A percentile compares a stretch with the other conserved stretches of the same genome.
Evolutionary conservation across 2,329 filamentous ascomycete genomes (phyloP).

Genomic region (Diplodia corticola): DNA sequence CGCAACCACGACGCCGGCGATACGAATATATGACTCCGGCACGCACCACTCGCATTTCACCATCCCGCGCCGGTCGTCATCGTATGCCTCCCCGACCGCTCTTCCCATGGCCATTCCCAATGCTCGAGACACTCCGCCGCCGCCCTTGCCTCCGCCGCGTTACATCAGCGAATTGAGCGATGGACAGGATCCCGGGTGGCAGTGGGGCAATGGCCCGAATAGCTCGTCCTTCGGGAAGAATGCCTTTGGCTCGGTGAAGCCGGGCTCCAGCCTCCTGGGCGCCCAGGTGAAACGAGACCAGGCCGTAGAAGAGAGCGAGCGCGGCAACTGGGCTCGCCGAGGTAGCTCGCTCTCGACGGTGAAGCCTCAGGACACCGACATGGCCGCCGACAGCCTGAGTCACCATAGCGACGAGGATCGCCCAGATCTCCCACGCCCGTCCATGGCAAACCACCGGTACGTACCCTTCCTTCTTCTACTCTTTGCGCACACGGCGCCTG

Average conservation of each 20-base stretch:
- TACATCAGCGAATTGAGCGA: slow-evolving; percentile 57
- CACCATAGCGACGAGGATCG: slow-evolving; percentile 42
- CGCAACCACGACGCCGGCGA: slow-evolving; percentile 40
- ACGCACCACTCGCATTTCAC: slow-evolving; percentile 36
- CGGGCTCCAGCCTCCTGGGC: slow-evolving; percentile 50
- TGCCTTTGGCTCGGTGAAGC: slow-evolving; percentile 47
- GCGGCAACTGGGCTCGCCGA: slow-evolving; percentile 35
- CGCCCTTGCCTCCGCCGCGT: slow-evolving; percentile 65
- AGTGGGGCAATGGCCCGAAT: slow-evolving; percentile 59
- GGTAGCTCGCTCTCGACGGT: slow-evolving; percentile 43
- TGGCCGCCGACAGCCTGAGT: slow-evolving; percentile 36
- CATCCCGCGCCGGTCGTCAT: slow-evolving; percentile 35
- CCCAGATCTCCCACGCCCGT: slow-evolving; percentile 35
- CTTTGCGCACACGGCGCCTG: neutral
- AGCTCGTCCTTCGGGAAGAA: slow-evolving; percentile 49
- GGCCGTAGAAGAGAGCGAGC: slow-evolving; percentile 32
- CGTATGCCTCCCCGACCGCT: slow-evolving; percentile 42
- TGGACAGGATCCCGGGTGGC: slow-evolving; percentile 63
- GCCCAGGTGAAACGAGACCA: slow-evolving; percentile 26
- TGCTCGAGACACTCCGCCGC: slow-evolving; percentile 56
- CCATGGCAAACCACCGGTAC: slow-evolving; percentile 47
- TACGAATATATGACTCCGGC: slow-evolving; percentile 44
- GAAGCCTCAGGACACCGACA: slow-evolving; percentile 39
- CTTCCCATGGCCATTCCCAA: slow-evolving; percentile 65
- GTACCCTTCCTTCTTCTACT: slow-evolving; percentile 5